A percentile compares a stretch with the other conserved stretches of the same genome.
phyloP scores from a whole-genome alignment of 441 rosid species.

The Populus tomentosa region DNA sequence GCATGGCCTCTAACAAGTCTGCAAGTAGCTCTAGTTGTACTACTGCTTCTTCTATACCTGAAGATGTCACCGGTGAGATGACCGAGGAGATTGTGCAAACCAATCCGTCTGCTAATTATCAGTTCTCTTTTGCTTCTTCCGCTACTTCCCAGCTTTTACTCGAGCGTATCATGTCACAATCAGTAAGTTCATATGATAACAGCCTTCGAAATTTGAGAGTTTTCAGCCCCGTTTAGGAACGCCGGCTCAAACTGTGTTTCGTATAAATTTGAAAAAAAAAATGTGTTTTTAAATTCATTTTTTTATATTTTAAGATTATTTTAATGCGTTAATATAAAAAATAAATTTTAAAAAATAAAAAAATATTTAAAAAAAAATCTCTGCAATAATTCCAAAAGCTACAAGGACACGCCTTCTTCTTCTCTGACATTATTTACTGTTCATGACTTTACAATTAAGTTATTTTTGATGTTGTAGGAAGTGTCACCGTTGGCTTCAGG shows the following conservation, averaged over 20 bases:
- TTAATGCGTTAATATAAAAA: no score
- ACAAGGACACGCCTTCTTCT: neutral
- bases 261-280: no score
- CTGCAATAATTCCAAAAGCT: no score
- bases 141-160: conserved; percentile 90
- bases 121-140: conserved; percentile 66
- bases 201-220: neutral
- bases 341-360: no score
- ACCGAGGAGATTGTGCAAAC: conserved; percentile 11
- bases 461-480: conserved; percentile 41
- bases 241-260: no score
- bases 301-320: no score
- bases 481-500: conserved; percentile 91
- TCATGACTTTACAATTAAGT: neutral
- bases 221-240: no score
- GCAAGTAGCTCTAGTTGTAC: conserved; percentile 35
- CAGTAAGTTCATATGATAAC: conserved; percentile 36
- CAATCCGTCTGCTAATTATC: conserved; percentile 23
- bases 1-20: conserved; percentile 32
- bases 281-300: no score
- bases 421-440: neutral
- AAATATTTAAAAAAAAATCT: no score
- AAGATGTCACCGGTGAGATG: conserved; percentile 40
- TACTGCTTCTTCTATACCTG: conserved; percentile 48
- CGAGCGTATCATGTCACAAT: conserved; percentile 91